phyloP scores from a whole-genome alignment of 73 alveolate genomes.

The Tetrahymena thermophila region DNA sequence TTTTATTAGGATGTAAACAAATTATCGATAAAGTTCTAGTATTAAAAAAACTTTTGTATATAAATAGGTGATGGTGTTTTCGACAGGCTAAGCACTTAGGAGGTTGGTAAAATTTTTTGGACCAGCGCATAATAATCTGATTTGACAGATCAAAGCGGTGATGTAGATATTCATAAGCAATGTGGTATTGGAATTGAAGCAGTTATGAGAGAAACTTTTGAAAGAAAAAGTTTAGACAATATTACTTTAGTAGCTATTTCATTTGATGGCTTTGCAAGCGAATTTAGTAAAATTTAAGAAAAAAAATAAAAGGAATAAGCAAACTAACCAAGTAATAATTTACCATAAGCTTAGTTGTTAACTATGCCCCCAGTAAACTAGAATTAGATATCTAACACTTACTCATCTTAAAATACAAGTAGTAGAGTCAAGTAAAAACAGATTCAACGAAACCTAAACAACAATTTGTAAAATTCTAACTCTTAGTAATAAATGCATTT shows the following conservation, averaged over 20 bases:
- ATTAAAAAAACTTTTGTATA: background rate
- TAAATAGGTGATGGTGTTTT: conserved; percentile 66
- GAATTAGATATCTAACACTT: background rate
- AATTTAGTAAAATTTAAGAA: background rate
- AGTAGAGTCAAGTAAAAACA: background rate
- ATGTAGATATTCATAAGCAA: conserved; percentile 61
- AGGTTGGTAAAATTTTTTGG: conserved; percentile 59
- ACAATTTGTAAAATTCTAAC: background rate
- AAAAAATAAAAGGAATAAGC: background rate
- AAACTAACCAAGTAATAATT: background rate
- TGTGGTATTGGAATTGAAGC: conserved; percentile 85
- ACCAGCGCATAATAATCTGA: conserved; percentile 35
- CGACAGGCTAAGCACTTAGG: conserved; percentile 67
- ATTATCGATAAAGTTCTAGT: background rate
- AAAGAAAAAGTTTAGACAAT: conserved; percentile 73
- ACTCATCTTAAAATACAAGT: background rate
- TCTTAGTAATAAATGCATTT: background rate
- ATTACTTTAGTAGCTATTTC: conserved; percentile 44
- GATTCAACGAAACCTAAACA: background rate
- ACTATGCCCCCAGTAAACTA: background rate
- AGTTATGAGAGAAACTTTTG: conserved; percentile 69
- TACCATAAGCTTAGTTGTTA: background rate
- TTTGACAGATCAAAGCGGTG: conserved; percentile 31
- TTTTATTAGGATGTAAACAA: conserved; percentile 54
- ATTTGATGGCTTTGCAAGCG: background rate